Base-by-base conservation (phyloP, 768 basidiomycete species). In the Brasilioporus rufonigricans region DNA sequence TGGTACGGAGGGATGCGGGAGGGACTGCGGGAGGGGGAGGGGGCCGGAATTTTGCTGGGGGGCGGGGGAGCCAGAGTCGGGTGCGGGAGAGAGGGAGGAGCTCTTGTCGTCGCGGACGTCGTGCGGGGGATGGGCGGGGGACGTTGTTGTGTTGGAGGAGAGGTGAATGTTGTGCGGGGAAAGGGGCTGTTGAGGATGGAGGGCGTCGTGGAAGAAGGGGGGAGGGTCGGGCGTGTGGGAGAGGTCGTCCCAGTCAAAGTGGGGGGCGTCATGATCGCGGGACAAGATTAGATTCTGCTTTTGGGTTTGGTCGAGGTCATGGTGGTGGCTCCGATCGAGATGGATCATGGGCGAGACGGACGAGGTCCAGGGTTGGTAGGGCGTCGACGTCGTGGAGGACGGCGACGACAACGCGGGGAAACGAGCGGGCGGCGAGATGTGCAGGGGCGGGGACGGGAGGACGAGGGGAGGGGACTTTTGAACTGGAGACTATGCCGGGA, bases 81-180 rank as follows among this genome's bases (percentile, higher is more conserved):
- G 82, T 0, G 77, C 73, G 24, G 83, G 83, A 19, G 84, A 83
- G 44, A 85, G 72, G 27, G 83, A 81, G 1, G 84, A 85, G 63
- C 75, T 78, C 62, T 74, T 74, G 71, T 83, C 79, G 38, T 74
- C 66, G 26, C 33, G 65, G 7, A 59, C 16, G 52, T 65, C 60
- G 50, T 45, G 69, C 0, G 46, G 14, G 55, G 56, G 57, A 23
- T 52, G 62, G 11, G 46, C 26, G n/a, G 60, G 57, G 26, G 57
- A 58, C 0, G 59, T 49, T 9, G 55, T 51, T 3, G 49, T 18
- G 38, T 47, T 58, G 11, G 53, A 14, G 38, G 36, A 8, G 52
- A 58, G 53, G 32, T 47, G 63, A n/a, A 61, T 44, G 53, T 51
- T 48, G 53, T 65, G 63, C 1, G 60, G 53, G 14, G 63, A 56